Evolutionary conservation across 805 yeast species (phyloP).

Genomic region (Kluyveromyces starmeri): DNA sequence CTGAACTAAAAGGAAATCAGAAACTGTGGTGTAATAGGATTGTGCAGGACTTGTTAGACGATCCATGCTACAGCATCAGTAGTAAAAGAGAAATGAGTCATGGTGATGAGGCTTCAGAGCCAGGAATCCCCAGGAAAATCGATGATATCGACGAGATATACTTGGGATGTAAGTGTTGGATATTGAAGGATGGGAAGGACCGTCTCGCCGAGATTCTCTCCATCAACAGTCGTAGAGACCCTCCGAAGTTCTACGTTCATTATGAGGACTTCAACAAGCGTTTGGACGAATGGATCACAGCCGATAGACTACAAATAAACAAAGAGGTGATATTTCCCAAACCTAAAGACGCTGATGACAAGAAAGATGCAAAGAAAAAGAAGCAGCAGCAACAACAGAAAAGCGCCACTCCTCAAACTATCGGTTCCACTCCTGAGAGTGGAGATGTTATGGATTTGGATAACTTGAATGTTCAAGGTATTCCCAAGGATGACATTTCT

Average conservation of each 20-base stretch:
- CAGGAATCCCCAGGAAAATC: constrained; percentile 22
- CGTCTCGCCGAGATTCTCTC: constrained; percentile 82
- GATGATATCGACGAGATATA: constrained; percentile 41
- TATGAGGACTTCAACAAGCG: constrained; percentile 92
- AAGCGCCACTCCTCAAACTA: constrained; percentile 13
- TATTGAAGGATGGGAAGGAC: constrained; percentile 68
- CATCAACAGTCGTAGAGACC: constrained; percentile 62
- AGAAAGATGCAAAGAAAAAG: constrained; percentile 26
- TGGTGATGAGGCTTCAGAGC: constrained; percentile 20
- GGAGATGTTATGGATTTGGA: constrained; percentile 78
- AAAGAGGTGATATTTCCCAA: constrained; percentile 66
- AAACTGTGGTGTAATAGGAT: too few relatives aligned
- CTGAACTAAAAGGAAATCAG: too few relatives aligned
- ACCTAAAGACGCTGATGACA: constrained; percentile 42
- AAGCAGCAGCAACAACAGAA: constrained; percentile 31
- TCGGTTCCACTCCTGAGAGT: constrained; percentile 26
- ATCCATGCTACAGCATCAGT: too few relatives aligned
- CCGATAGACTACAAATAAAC: constrained; percentile 62
- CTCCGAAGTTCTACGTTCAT: constrained; percentile 82
- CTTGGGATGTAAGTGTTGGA: constrained; percentile 77
- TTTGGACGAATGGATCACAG: constrained; percentile 87
- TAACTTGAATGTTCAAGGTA: constrained; percentile 75
- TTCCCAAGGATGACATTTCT: constrained; percentile 58
- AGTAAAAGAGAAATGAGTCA: constrained; percentile 16
- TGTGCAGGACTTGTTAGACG: too few relatives aligned